Base-by-base conservation (phyloP, 2,329 filamentous ascomycete genomes). In the Aspergillus proliferans region DNA sequence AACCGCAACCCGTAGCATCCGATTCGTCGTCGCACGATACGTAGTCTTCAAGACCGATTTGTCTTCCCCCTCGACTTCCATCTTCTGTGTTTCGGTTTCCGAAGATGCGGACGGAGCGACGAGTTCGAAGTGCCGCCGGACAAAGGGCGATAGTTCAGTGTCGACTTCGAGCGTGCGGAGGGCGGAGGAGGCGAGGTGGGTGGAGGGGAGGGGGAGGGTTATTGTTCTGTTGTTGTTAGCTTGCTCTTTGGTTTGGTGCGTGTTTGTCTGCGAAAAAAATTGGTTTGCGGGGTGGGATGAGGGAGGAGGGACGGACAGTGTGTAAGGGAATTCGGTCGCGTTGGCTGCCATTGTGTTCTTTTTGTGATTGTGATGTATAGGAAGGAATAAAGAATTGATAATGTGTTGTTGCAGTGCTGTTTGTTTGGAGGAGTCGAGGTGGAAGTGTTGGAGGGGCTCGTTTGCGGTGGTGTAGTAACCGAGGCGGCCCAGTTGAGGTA, bases 1-100 rank as follows among this genome's bases (percentile, higher is more conserved):
- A 49, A 96, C 91, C 3, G 92, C 88, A 2, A 98, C 93, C 41
- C 93, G 85, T 50, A 98, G 78, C 92, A 97, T 97, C 58, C 93
- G 85, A 66, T 96, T 95, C 18, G 93, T 97, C 0, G 89, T 89
- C 1, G 93, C 93, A 47, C 78, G 80, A 71, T 97, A 97, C 52
- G 86, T 80, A 8, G 88, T 86, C 52, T 79, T 77, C 44, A 97
- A 75, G 4, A 91, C 70, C 1, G 73, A 78, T 58, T 72, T 70
- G 33, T 63, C 59, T 22, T 71, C 67, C 6, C 67, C 66, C 19
- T 21, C 38, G 5, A 15, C 6, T 21, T 12, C 19, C 18, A 12
- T 40, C 6, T 55, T 54, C 34, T 55, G 49, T 48, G 48, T 8
- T 22, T 24, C 28, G 14, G 26, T 9, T 12, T 10, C 22, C 4